Evolutionary conservation across 2,329 filamentous ascomycete genomes (phyloP).

Genomic region (Monosporascus sp.): DNA sequence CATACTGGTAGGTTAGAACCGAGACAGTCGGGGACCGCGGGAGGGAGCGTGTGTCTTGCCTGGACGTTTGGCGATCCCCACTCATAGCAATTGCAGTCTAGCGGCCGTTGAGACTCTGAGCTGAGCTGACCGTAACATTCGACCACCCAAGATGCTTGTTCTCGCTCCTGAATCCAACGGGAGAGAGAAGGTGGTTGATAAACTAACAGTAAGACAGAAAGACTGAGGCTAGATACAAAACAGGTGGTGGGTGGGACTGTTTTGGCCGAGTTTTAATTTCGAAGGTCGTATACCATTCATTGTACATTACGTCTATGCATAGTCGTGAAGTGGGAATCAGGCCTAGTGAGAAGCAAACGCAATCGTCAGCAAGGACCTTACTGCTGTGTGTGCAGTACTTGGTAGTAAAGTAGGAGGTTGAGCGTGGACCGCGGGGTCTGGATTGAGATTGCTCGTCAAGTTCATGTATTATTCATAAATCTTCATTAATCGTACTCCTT

Average conservation of each 20-base stretch:
- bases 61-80: slow-evolving; percentile 51
- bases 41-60: slow-evolving; percentile 33
- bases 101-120: background rate
- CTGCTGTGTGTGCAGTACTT: too few relatives aligned
- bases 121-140: slow-evolving; percentile 5
- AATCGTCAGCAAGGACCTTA: background rate
- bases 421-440: background rate
- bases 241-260: slow-evolving; percentile 1
- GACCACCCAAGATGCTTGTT: background rate
- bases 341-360: background rate
- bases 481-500: background rate
- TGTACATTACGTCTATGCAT: slow-evolving; percentile 9
- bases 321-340: background rate
- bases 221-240: background rate
- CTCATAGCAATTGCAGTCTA: slow-evolving; percentile 51
- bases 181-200: background rate
- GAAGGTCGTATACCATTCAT: slow-evolving; percentile 14
- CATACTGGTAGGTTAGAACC: slow-evolving; percentile 11
- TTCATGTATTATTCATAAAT: background rate
- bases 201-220: background rate
- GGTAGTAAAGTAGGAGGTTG: background rate
- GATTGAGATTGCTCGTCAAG: background rate
- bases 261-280: slow-evolving; percentile 6
- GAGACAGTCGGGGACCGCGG: slow-evolving; percentile 9
- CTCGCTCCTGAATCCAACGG: background rate